Conservation (phyloP, 331 rosid species). For the Pyrus hybrid region DNA sequence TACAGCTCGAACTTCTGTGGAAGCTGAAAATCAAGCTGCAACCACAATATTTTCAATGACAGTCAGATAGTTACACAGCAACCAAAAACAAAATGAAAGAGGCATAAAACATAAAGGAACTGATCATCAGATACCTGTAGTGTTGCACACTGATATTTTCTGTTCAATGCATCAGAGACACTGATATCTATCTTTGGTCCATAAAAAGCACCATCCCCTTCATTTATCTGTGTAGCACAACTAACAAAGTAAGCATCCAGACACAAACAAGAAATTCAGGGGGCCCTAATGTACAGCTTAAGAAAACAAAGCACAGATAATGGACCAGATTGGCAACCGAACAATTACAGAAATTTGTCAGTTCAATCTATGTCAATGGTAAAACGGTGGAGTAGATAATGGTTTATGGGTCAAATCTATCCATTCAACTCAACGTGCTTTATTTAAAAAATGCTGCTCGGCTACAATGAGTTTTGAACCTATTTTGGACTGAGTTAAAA, state of each 20-base stretch:
- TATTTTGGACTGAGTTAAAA: neutral
- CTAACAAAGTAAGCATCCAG: conserved; percentile 14
- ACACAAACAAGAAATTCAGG: neutral
- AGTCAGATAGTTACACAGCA: neutral
- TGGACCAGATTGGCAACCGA: neutral
- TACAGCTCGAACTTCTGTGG: conserved; percentile 89
- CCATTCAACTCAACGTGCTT: neutral
- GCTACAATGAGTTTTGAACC: neutral
- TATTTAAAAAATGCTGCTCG: neutral
- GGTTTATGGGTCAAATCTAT: neutral
- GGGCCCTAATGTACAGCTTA: neutral
- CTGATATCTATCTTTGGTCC: conserved; percentile 96
- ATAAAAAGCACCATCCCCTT: conserved; percentile 96
- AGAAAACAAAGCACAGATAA: neutral
- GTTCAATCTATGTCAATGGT: neutral
- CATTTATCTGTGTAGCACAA: conserved; percentile 49
- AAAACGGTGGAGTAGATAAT: neutral
- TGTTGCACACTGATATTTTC: conserved; percentile 92
- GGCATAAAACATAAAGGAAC: neutral
- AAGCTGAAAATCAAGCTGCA: conserved; percentile 97
- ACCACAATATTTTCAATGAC: conserved; percentile 25
- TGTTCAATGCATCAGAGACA: conserved; percentile 81
- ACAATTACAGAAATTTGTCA: neutral
- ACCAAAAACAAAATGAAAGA: neutral
- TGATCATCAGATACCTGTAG: conserved; percentile 53